Evolutionary conservation across 495 filamentous ascomycete genomes (phyloP), one percentile per base, ranked within the genome.

Genomic region (Penicillium maclennaniae): DNA sequence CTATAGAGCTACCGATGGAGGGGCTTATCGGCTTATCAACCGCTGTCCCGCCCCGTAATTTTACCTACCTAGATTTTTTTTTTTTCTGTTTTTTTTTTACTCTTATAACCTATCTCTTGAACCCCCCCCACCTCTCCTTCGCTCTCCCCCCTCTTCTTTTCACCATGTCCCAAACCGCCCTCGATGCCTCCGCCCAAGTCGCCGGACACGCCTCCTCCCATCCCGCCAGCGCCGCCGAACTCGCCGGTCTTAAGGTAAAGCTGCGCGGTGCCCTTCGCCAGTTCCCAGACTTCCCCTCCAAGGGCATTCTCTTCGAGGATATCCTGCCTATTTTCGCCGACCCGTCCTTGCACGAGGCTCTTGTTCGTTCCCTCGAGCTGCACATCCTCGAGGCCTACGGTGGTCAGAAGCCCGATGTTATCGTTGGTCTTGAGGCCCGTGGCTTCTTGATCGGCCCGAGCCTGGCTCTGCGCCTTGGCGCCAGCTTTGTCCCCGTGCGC

Each of bases 281-380:
- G 71, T 96, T 87, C 75, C 87, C 87, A 53, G 91, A 99, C 79
- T 97, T 99, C 75, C 95, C 95, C 31, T 85, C 87, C 45, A 87
- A 88, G 6, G 95, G 95, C 68, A 91, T 99, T 67, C 80, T 95
- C 50, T 99, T 99, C 73, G 90, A 97, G 80, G 95, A 99, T 73
- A 97, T 99, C 74, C 84, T 99, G 53, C 95, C 93, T 28, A 86
- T 99, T 60, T 99, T 99, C 78, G 85, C 87, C 69, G 78, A 89
- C 59, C 82, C 83, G n/a, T 63, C 69, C 23, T 73, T 91, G 45
- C 93, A 97, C 72, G 76, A 78, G 49, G 77, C 83, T 23, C 85
- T 99, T 23, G 74, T 97, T 61, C 85, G 86, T 59, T 92, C 90
- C 19, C 84, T 97, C 53, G 89, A 96, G 69, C 80, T 97, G 58